Base-by-base conservation (phyloP, 306 rosid genomes). In the Sicyos baderoa region DNA sequence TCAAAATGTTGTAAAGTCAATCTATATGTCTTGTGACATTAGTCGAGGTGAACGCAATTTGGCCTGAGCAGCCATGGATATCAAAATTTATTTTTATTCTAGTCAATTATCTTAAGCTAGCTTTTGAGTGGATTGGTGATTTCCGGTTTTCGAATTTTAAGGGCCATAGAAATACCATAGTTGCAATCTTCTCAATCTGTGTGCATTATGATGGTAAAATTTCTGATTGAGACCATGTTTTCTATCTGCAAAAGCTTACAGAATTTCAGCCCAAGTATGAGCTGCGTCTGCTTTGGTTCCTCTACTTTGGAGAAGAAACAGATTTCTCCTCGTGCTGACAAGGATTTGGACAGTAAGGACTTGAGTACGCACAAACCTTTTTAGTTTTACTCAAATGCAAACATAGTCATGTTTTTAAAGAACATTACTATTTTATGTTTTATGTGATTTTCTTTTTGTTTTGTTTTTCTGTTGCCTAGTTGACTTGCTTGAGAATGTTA, bases 251-350 rank as follows among this genome's bases (percentile, higher is more conserved):
- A 11, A 9, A 2, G 8, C 7, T 37, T 64, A 64, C 71, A 14
- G 71, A 47, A 45, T 21, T 66, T 45, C 54, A n/a, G 54, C 35
- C 55, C 71, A 55, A 71, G 29, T 68, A 94, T 94, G 99, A 76
- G 82, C 75, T 94, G 99, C 70, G 77, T 81, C 82, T 94, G 99
- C 87, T 94, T 94, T 78, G 87, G 96, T 47, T 75, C 84, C 79
- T 79, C 86, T 74, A 72, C 72, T 78, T 7, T 15, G 37, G 71
- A 51, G 79, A 80, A 63, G 77, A 82, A 74, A 75, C 76, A 67
- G 48, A 73, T 68, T 50, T 66, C 84, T 79, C 68, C 79, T 62
- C 77, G 37, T 37, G 54, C 67, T 77, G 44, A 72, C 21, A 56
- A 45, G 16, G 90, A 70, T 40, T 73, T 83, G 59, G 90, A 80